Evolutionary conservation across 768 basidiomycete genomes (phyloP).

Genomic region (Phlebiopsis flavidoalba): DNA sequence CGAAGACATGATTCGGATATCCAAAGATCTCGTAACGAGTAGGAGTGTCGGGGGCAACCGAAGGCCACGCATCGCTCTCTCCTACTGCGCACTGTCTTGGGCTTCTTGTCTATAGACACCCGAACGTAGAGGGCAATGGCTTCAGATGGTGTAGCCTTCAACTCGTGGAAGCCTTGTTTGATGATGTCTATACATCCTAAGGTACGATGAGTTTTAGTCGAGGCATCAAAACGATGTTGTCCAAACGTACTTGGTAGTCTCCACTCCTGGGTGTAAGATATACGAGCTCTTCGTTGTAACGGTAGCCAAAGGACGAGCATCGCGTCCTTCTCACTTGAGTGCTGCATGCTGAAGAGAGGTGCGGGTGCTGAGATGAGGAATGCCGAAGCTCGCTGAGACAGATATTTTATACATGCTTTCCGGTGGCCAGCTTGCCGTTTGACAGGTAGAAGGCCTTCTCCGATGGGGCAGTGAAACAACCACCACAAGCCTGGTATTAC

Average conservation of each 20-base stretch:
- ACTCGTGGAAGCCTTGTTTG: constrained; percentile 16
- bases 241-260: constrained; percentile 12
- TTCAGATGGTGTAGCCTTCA: constrained; percentile 12
- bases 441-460: no score
- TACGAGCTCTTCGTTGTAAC: constrained; percentile 18
- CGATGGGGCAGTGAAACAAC: no score
- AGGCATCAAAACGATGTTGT: neutral
- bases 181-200: constrained; percentile 21
- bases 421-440: no score
- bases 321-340: neutral
- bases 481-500: no score
- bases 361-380: no score
- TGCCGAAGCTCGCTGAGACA: no score
- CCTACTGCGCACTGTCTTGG: constrained; percentile 18
- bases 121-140: constrained; percentile 22
- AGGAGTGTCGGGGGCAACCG: constrained; percentile 16
- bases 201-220: neutral
- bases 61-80: constrained; percentile 21
- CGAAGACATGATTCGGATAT: constrained; percentile 15
- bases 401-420: no score
- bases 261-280: constrained; percentile 21
- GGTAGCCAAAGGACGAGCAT: constrained; percentile 21
- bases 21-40: constrained; percentile 25
- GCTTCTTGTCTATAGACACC: constrained; percentile 12
- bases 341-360: neutral